Conservation (phyloP, 2,329 filamentous ascomycete genomes). For the Blumeria hordei region DNA sequence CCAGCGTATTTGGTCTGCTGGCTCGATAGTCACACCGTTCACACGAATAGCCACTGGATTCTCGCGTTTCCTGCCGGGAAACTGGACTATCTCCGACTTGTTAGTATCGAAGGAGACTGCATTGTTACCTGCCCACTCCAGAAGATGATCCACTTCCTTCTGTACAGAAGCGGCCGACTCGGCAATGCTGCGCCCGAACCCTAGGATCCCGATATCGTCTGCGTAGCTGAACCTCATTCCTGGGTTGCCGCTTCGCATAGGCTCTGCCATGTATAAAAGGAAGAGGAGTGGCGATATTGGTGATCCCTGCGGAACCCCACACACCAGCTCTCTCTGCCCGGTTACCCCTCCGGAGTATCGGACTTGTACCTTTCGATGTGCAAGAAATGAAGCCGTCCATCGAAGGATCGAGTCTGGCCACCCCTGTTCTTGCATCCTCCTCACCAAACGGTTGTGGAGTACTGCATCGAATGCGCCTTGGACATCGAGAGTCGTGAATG, state of each 20-base stretch:
- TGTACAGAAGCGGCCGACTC: background rate
- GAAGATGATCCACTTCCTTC: background rate
- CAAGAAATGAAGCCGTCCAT: background rate
- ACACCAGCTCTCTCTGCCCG: background rate
- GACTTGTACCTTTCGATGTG: background rate
- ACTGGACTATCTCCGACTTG: background rate
- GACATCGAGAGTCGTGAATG: background rate
- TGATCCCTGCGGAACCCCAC: background rate
- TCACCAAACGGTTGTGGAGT: background rate
- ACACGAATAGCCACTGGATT: background rate
- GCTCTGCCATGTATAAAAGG: background rate
- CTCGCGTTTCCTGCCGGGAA: background rate
- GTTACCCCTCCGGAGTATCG: background rate
- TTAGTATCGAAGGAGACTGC: background rate
- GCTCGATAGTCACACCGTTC: background rate
- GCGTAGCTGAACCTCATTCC: background rate
- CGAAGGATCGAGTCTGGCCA: background rate
- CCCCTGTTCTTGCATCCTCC: background rate
- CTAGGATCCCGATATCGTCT: background rate
- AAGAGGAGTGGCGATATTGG: background rate
- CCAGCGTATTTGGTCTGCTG: background rate
- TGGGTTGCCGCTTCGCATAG: background rate
- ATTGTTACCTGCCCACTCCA: background rate
- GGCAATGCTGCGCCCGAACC: background rate
- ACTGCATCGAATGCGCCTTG: background rate